Evolutionary conservation across 2,329 filamentous ascomycete genomes (phyloP).

Genomic region (Clarireedia paspali): DNA sequence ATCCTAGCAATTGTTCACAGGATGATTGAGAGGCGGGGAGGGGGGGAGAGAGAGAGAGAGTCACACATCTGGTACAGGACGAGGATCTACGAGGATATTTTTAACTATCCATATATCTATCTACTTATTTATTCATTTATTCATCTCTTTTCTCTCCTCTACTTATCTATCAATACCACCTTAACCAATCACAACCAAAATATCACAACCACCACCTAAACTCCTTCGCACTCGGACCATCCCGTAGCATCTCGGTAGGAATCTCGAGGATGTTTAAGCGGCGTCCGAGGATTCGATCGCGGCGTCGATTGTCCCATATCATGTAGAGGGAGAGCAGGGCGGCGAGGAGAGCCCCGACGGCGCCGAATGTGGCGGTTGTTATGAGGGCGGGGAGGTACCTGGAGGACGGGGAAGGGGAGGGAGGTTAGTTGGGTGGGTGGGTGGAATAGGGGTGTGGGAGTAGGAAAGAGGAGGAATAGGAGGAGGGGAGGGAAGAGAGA

Average conservation of each 20-base stretch:
- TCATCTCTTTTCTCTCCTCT: not conserved
- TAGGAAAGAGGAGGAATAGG: constrained; percentile 41
- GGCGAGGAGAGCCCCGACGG: constrained; percentile 48
- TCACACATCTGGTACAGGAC: too few species aligned
- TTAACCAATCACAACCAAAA: constrained; percentile 33
- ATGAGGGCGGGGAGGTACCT: constrained; percentile 55
- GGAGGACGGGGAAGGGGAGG: too few species aligned
- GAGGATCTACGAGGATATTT: too few species aligned
- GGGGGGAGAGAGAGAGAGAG: too few species aligned
- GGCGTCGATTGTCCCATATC: constrained; percentile 41
- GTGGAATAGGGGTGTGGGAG: constrained; percentile 40
- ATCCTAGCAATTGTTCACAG: too few species aligned
- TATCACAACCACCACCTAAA: constrained; percentile 49
- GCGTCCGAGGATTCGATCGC: constrained; percentile 21
- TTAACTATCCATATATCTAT: too few species aligned
- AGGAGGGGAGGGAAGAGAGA: constrained; percentile 56
- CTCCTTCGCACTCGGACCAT: constrained; percentile 44
- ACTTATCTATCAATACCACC: not conserved
- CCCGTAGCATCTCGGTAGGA: constrained; percentile 46
- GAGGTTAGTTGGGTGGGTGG: not conserved
- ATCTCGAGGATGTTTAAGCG: constrained; percentile 36
- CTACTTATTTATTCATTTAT: too few species aligned
- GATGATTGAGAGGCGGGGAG: too few species aligned
- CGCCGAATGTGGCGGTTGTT: constrained; percentile 59
- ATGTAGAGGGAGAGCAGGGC: constrained; percentile 51